Evolutionary conservation across 164 flowering plant species (phyloP).

Genomic region (Nelumbo lutea): DNA sequence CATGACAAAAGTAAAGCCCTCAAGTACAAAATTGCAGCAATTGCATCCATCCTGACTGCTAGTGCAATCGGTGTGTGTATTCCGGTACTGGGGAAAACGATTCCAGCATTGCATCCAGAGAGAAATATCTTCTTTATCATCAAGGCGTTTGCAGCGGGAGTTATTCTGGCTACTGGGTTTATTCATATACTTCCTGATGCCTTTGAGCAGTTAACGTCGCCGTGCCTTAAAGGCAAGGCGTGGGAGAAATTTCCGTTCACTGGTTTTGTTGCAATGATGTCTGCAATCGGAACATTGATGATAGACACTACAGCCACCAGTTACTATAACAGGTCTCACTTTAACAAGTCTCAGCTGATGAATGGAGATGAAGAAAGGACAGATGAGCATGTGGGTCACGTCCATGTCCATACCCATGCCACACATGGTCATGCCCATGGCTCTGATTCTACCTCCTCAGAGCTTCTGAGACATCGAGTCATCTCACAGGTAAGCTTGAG

Average conservation of each 20-base stretch:
- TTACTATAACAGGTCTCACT: slow-evolving; percentile 9
- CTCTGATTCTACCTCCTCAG: not conserved
- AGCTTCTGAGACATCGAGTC: slow-evolving; percentile 24
- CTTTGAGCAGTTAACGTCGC: slow-evolving; percentile 23
- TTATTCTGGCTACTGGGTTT: slow-evolving; percentile 37
- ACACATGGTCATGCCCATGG: slow-evolving; percentile 40
- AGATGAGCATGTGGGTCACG: slow-evolving; percentile 17
- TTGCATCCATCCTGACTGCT: slow-evolving; percentile 22
- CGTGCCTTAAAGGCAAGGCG: slow-evolving; percentile 25
- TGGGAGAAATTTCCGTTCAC: slow-evolving; percentile 43
- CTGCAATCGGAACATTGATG: slow-evolving; percentile 32
- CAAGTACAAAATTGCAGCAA: slow-evolving; percentile 20
- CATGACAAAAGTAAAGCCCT: slow-evolving; percentile 16
- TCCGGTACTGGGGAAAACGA: slow-evolving; percentile 22
- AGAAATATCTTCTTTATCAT: slow-evolving; percentile 24
- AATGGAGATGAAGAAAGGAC: slow-evolving; percentile 13
- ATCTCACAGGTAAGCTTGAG: slow-evolving; percentile 24
- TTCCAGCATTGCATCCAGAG: slow-evolving; percentile 23
- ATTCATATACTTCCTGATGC: slow-evolving; percentile 44
- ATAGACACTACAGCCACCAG: slow-evolving; percentile 25
- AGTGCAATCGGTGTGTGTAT: slow-evolving; percentile 24
- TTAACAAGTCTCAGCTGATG: slow-evolving; percentile 8
- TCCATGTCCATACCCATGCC: slow-evolving; percentile 28
- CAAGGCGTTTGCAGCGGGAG: slow-evolving; percentile 45
- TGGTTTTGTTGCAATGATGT: slow-evolving; percentile 39